Evolutionary conservation across 345 rosid genomes (phyloP).

Genomic region (Dimocarpus longan): DNA sequence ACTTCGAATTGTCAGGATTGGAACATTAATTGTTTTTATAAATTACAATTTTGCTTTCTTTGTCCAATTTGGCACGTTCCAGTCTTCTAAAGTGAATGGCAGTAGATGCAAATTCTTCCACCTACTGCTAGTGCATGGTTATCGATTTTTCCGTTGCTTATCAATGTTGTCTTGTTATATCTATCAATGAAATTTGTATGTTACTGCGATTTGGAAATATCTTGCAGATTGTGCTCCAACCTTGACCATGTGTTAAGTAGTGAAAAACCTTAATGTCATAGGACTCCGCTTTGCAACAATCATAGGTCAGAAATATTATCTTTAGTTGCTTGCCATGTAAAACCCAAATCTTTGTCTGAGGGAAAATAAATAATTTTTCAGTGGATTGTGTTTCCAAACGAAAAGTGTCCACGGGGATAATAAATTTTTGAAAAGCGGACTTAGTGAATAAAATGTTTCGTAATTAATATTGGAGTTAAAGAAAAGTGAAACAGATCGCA

Average conservation of each 20-base stretch:
- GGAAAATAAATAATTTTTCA: too few relatives aligned
- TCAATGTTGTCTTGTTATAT: constrained; percentile 60
- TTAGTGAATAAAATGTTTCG: too few relatives aligned
- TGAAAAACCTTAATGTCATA: constrained; percentile 46
- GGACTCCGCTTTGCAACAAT: constrained; percentile 55
- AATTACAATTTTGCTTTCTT: constrained; percentile 18
- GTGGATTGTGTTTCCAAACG: too few relatives aligned
- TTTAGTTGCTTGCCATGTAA: too few relatives aligned
- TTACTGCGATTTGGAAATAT: constrained; percentile 57
- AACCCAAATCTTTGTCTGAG: too few relatives aligned
- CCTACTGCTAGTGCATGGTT: constrained; percentile 71
- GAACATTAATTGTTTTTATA: constrained; percentile 12
- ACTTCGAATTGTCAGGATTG: constrained; percentile 24
- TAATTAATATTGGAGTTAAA: too few relatives aligned
- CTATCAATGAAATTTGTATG: constrained; percentile 61
- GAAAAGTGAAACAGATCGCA: too few relatives aligned
- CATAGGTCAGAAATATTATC: constrained; percentile 70
- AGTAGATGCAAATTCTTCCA: constrained; percentile 25
- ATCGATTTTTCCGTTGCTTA: constrained; percentile 58
- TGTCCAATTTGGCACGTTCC: constrained; percentile 15
- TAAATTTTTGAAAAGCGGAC: too few relatives aligned
- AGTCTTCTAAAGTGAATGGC: constrained; percentile 42
- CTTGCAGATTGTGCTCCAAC: constrained; percentile 76
- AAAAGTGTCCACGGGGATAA: too few relatives aligned
- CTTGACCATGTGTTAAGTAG: constrained; percentile 56